phyloP scores from a whole-genome alignment of 2,329 filamentous ascomycete genomes.

The Scedosporium minutisporum region DNA sequence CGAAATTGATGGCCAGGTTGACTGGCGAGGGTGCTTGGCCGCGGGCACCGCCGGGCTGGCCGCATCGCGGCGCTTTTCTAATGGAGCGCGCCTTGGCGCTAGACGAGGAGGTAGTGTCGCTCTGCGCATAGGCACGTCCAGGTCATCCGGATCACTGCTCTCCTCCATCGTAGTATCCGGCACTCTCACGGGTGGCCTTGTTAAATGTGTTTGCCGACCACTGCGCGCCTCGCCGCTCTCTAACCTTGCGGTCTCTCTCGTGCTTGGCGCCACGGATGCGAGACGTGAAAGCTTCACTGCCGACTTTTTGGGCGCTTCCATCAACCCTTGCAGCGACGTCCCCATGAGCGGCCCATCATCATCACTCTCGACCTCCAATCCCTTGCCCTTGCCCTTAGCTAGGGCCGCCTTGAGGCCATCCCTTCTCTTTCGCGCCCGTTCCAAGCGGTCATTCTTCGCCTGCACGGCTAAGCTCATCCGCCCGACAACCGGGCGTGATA shows the following conservation, averaged over 20 bases:
- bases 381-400: slow-evolving; percentile 9
- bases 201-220: background rate
- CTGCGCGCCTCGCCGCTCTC: background rate
- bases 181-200: background rate
- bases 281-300: background rate
- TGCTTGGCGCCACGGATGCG: background rate
- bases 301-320: slow-evolving; percentile 15
- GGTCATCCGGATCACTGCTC: background rate
- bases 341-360: slow-evolving; percentile 18
- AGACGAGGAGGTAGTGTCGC: background rate
- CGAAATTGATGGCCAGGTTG: background rate
- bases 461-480: slow-evolving; percentile 24
- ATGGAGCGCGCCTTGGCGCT: too few species aligned
- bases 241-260: background rate
- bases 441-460: slow-evolving; percentile 24
- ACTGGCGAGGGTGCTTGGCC: background rate
- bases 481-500: slow-evolving; percentile 41
- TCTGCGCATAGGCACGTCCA: background rate
- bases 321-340: slow-evolving; percentile 30
- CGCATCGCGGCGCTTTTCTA: too few species aligned
- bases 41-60: too few species aligned
- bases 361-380: slow-evolving; percentile 18
- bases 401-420: slow-evolving; percentile 15
- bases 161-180: background rate
- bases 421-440: slow-evolving; percentile 23